Percentiles rank a stretch among this genome's conserved stretches.
Conservation (phyloP, 1,139 yeast species). For the Martiniozyma asiatica region DNA sequence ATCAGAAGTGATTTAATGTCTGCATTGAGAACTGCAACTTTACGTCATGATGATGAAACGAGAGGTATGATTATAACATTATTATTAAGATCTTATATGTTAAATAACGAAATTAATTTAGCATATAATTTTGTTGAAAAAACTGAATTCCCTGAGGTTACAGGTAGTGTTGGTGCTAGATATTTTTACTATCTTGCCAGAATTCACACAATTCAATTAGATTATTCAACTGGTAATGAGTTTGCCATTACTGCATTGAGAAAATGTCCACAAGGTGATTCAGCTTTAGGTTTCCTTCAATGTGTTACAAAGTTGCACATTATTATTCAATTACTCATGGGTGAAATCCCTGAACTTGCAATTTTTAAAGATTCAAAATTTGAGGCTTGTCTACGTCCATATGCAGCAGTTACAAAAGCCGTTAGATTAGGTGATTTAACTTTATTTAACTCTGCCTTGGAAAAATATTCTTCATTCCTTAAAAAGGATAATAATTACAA, state of each 20-base stretch:
- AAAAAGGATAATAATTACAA: slow-evolving; percentile 74
- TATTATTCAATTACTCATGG: slow-evolving; percentile 85
- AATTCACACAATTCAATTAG: slow-evolving; percentile 84
- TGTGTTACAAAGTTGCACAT: slow-evolving; percentile 83
- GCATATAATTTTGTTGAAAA: slow-evolving; percentile 87
- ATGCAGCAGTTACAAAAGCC: slow-evolving; percentile 79
- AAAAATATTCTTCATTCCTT: slow-evolving; percentile 49
- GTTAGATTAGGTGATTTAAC: slow-evolving; percentile 86
- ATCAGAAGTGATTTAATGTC: slow-evolving; percentile 60
- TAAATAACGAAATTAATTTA: slow-evolving; percentile 70
- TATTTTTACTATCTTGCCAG: slow-evolving; percentile 83
- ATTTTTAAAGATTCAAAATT: slow-evolving; percentile 56
- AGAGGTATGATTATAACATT: slow-evolving; percentile 79
- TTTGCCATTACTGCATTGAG: slow-evolving; percentile 86
- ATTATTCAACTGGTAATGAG: slow-evolving; percentile 85
- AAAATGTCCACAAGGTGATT: slow-evolving; percentile 89
- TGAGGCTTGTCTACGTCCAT: slow-evolving; percentile 59
- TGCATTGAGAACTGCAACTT: slow-evolving; percentile 77
- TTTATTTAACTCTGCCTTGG: slow-evolving; percentile 65
- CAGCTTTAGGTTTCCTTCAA: slow-evolving; percentile 80
- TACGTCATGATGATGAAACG: slow-evolving; percentile 88
- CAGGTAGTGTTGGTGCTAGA: slow-evolving; percentile 85
- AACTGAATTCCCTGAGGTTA: slow-evolving; percentile 78
- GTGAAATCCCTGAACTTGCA: slow-evolving; percentile 91
- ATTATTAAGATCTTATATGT: slow-evolving; percentile 67